phyloP scores from a whole-genome alignment of 768 basidiomycete species.

The Mycena floridula region DNA sequence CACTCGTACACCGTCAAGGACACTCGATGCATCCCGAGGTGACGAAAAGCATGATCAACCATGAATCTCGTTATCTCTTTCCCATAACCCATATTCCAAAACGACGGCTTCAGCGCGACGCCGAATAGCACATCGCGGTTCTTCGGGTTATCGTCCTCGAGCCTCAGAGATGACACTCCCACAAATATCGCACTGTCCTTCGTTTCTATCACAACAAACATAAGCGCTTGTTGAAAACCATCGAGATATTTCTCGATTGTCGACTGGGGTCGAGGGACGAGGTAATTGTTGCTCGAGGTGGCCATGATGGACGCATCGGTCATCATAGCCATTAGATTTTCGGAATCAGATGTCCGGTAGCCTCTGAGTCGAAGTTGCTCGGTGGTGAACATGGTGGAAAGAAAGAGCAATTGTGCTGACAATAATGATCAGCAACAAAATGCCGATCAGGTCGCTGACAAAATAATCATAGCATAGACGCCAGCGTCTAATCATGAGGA shows the following conservation, averaged over 20 bases:
- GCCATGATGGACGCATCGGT: slow-evolving; percentile 16
- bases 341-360: slow-evolving; percentile 13
- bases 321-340: slow-evolving; percentile 12
- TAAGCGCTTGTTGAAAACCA: slow-evolving; percentile 4
- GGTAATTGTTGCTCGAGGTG: slow-evolving; percentile 12
- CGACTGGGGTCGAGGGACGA: slow-evolving; percentile 15
- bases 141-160: slow-evolving; percentile 13
- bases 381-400: slow-evolving; percentile 17
- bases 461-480: too few relatives aligned
- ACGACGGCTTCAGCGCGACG: slow-evolving; percentile 16
- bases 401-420: too few relatives aligned
- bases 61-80: slow-evolving; percentile 11
- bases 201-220: slow-evolving; percentile 15
- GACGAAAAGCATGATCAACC: slow-evolving; percentile 15
- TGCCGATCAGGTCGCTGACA: too few relatives aligned
- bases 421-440: too few relatives aligned
- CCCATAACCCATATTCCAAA: slow-evolving; percentile 20
- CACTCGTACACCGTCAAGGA: slow-evolving; percentile 16
- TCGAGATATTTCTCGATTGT: slow-evolving; percentile 9
- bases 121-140: slow-evolving; percentile 20
- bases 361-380: slow-evolving; percentile 17
- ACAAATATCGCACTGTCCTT: slow-evolving; percentile 14
- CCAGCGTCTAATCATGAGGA: too few relatives aligned
- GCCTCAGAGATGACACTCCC: slow-evolving; percentile 13
- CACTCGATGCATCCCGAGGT: slow-evolving; percentile 22